Base-by-base conservation (phyloP, 176 grass and related monocot species). In the Microstegium vimineum region DNA sequence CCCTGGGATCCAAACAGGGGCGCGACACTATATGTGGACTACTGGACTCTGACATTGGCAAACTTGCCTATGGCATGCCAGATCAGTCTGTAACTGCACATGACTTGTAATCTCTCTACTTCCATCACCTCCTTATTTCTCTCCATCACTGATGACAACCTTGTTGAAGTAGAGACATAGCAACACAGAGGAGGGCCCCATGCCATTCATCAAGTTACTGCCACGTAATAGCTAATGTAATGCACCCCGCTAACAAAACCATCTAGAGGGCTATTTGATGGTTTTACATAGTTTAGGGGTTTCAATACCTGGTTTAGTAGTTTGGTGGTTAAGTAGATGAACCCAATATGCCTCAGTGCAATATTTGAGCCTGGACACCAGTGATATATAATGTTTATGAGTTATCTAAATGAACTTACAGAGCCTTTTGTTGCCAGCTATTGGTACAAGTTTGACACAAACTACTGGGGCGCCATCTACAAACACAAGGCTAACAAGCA, bases 371-470 rank as follows among this genome's bases (percentile, higher is more conserved):
- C 56, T 73, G 16, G 57, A 10, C 23, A 41, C 11, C 30, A 12
- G 34, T n/a, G 57, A 43, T n/a, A 41, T 8, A 62, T 34, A 35
- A n/a, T 82, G 34, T 56, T 76, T 75, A 76, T 64, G 33, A n/a
- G 72, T 43, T 17, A 65, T 43, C 51, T 26, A 64, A 23, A 84
- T 25, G 68, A 7, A 74, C 32, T 83, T 51, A 63, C 82, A 18
- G 16, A 69, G 20, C 12, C 69, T 46, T 25, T 59, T 66, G 28
- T 59, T 25, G 66, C 75, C 79, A 98, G 95, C 76, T 98, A 94
- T 66, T 76, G 77, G 82, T 98, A 98, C 86, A 18, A 90, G 68
- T 94, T 94, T 74, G 89, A 93, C 60, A 89, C 90, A 57, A 98
- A 64, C 62, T 51, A 91, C 60, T 98, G 95, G 95, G 82, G 84